Conservation (phyloP, 2,329 filamentous ascomycete genomes). For the Fusarium bactridioides region DNA sequence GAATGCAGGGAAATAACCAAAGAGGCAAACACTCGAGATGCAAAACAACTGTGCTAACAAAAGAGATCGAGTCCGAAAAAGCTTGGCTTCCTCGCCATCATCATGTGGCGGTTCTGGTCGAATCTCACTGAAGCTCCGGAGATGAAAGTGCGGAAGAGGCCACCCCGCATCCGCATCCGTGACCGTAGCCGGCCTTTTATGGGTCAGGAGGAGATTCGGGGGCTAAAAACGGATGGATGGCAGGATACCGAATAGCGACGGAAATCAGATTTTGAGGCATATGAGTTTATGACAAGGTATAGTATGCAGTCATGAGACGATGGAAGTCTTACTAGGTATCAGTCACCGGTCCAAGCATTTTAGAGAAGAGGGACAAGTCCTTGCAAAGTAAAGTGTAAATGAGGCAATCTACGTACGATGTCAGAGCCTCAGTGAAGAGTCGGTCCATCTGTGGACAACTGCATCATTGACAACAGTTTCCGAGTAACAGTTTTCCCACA, state of each 20-base stretch:
- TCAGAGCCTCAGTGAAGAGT: constrained; percentile 15
- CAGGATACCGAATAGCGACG: constrained; percentile 41
- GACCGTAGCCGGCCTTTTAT: neutral
- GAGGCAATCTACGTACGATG: constrained; percentile 14
- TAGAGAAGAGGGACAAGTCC: neutral
- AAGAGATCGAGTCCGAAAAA: neutral
- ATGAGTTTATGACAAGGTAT: neutral
- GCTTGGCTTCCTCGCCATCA: neutral
- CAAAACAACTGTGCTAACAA: neutral
- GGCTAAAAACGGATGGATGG: constrained; percentile 20
- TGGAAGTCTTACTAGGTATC: neutral
- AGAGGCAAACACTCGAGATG: neutral
- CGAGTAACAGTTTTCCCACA: neutral
- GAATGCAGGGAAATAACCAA: neutral
- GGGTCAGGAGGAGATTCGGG: constrained; percentile 21
- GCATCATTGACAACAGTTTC: neutral
- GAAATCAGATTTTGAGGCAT: constrained; percentile 5
- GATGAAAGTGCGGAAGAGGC: constrained; percentile 32
- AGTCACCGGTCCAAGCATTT: neutral
- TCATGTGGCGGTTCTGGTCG: neutral
- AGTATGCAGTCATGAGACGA: constrained; percentile 6
- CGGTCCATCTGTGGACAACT: constrained; percentile 26
- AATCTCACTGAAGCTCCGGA: constrained; percentile 16
- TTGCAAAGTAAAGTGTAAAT: constrained; percentile 2
- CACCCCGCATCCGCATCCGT: constrained; percentile 24